Evolutionary conservation across 2,329 filamentous ascomycete species (phyloP).

Genomic region (Ophiosphaerella narmari): DNA sequence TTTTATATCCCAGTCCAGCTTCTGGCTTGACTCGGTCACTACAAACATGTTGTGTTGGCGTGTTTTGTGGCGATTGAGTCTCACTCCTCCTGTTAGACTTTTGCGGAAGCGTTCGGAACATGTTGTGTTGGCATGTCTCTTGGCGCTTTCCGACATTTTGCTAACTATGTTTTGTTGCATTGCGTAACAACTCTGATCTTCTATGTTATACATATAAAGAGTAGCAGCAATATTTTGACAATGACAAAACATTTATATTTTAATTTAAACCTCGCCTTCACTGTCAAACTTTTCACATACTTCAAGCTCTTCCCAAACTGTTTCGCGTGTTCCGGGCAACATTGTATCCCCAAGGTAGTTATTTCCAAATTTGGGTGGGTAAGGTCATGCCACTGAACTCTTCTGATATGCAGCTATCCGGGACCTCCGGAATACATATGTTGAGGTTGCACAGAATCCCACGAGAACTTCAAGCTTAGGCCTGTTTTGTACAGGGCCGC

Average conservation of each 20-base stretch:
- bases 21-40: no score
- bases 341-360: no score
- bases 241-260: not conserved
- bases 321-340: no score
- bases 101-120: not conserved
- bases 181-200: not conserved
- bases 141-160: not conserved
- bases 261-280: not conserved
- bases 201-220: not conserved
- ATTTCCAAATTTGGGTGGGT: no score
- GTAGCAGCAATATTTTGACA: not conserved
- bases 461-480: constrained; percentile 8
- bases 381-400: no score
- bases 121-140: constrained; percentile 8
- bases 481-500: not conserved
- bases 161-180: no score
- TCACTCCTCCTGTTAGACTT: not conserved
- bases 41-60: no score
- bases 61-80: no score
- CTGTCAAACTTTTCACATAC: no score
- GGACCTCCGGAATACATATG: not conserved
- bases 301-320: no score
- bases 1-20: not conserved
- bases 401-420: not conserved
- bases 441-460: constrained; percentile 12